These are phyloP conservation scores for Delitschia confertaspora DNA, from an alignment of 495 filamentous ascomycete genomes.

Conservation along the genomic window DNA sequence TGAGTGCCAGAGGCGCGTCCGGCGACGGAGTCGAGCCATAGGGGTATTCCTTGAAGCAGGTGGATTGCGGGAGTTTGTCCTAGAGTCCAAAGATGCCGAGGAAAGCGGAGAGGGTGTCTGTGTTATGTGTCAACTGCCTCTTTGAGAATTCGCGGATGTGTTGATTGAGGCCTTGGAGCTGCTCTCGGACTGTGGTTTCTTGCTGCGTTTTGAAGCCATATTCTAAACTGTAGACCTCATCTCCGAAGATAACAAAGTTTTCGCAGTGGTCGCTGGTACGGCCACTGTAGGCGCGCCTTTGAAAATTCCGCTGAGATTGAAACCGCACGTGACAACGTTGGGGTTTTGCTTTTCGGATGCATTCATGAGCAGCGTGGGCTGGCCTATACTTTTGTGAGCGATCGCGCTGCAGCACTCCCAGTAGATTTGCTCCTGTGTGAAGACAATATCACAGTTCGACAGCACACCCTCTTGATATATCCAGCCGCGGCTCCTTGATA, in stretches of 20 bases:
- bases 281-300: not conserved
- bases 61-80: no score
- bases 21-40: no score
- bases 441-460: not conserved
- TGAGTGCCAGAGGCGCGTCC: not conserved
- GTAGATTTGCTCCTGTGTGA: constrained; percentile 1
- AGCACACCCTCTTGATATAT: not conserved
- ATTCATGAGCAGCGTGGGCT: not conserved
- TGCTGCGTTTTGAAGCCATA: not conserved
- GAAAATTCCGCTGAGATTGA: constrained; percentile 1
- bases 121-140: not conserved
- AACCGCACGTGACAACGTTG: not conserved
- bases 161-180: not conserved
- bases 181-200: not conserved
- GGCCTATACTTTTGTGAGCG: not conserved
- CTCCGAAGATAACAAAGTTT: not conserved
- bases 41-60: no score
- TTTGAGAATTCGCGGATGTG: constrained; percentile 2
- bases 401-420: constrained; percentile 1
- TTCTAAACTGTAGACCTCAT: not conserved
- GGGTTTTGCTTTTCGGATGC: no score
- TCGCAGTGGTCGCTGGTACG: not conserved
- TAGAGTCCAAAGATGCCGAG: no score
- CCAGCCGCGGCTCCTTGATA: constrained; percentile 1
- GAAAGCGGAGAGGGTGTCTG: no score